phyloP scores from a whole-genome alignment of 2,329 filamentous ascomycete species.

The Ramichloridium luteum region DNA sequence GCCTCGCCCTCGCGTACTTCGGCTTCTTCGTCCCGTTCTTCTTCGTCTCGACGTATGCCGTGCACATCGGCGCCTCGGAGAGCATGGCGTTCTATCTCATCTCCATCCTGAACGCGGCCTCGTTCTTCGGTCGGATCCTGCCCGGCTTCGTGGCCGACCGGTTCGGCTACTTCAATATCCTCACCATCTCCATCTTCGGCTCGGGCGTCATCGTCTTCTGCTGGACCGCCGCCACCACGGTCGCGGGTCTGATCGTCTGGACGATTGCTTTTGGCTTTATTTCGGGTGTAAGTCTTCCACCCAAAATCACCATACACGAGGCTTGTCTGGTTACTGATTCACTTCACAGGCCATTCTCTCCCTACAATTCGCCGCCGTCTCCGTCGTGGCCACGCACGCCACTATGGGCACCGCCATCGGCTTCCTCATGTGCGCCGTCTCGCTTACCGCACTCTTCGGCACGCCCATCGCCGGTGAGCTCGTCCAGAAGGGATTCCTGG shows the following conservation, averaged over 20 bases:
- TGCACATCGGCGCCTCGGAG: slow-evolving; percentile 13
- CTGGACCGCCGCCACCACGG: slow-evolving; percentile 16
- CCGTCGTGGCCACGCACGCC: slow-evolving; percentile 28
- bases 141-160: slow-evolving; percentile 30
- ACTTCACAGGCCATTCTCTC: slow-evolving; percentile 32
- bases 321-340: too few relatives aligned
- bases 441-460: slow-evolving; percentile 26
- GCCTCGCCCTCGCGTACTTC: slow-evolving; percentile 15
- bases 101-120: slow-evolving; percentile 30
- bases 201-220: slow-evolving; percentile 27
- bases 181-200: slow-evolving; percentile 26
- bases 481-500: slow-evolving; percentile 12
- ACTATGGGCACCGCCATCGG: slow-evolving; percentile 34
- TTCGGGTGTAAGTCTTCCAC: slow-evolving; percentile 27
- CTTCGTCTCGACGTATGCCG: slow-evolving; percentile 29
- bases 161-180: slow-evolving; percentile 30
- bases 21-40: slow-evolving; percentile 29
- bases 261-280: slow-evolving; percentile 34
- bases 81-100: slow-evolving; percentile 24
- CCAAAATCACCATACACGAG: too few relatives aligned
- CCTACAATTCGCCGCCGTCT: slow-evolving; percentile 36
- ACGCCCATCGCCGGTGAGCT: slow-evolving; percentile 15
- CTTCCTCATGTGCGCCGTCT: slow-evolving; percentile 29
- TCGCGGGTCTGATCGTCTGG: slow-evolving; percentile 17
- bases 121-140: slow-evolving; percentile 29